phyloP scores from a whole-genome alignment of 1,139 yeast species.

The Entelexis paramagnoliae region DNA sequence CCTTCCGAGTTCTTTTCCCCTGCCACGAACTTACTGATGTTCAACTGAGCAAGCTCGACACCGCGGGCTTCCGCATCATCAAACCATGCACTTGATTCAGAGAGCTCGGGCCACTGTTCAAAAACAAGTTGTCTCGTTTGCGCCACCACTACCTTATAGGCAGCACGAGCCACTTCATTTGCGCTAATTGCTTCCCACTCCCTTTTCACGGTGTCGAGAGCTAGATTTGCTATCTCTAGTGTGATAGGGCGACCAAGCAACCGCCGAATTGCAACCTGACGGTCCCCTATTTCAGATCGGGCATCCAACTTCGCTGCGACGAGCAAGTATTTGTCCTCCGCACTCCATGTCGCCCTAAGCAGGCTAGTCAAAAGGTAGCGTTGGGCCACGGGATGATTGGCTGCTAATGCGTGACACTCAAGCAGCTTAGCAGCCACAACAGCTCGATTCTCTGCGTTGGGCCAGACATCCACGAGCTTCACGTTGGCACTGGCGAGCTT shows the following conservation, averaged over 20 bases:
- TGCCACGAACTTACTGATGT: background rate
- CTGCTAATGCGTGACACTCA: background rate
- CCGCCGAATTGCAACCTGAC: background rate
- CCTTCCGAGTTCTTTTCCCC: background rate
- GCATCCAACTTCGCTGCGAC: background rate
- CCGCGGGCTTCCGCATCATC: conserved; percentile 1
- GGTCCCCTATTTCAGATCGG: background rate
- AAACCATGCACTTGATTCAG: background rate
- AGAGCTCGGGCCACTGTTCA: conserved; percentile 9
- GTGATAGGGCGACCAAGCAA: background rate
- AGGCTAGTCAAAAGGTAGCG: background rate
- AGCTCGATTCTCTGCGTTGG: background rate
- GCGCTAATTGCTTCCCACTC: background rate
- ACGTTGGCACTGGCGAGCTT: background rate
- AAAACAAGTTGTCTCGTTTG: conserved; percentile 6
- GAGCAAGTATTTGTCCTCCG: background rate
- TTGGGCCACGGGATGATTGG: background rate
- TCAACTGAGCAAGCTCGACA: conserved; percentile 2
- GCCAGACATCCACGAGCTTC: background rate
- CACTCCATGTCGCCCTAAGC: background rate
- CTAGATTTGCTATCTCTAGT: background rate
- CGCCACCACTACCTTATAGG: conserved; percentile 1
- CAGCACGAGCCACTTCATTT: background rate
- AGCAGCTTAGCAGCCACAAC: background rate
- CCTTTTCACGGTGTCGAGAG: background rate